Evolutionary conservation across 2,329 filamentous ascomycete species (phyloP), one percentile per base, ranked within the genome.

Genomic region (Aspergillus vadensis): DNA sequence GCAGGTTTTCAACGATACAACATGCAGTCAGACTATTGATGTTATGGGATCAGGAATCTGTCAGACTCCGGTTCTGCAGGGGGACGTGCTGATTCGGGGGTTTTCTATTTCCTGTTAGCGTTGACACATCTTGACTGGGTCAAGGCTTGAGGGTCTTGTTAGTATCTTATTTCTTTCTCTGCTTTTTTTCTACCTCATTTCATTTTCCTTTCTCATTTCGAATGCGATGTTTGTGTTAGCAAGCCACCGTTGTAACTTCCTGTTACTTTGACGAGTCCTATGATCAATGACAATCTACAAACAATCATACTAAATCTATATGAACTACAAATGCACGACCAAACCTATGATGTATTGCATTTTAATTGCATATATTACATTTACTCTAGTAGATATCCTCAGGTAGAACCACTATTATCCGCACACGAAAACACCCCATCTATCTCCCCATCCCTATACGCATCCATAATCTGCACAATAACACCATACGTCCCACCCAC

Each of bases 401-500:
- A 50, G 5, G n/a, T 50, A 27, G 60, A 57, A 21, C 62, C 56
- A 36, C 62, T 63, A 44, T 66, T 66, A 58, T 66, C 64, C 4
- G 60, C 60, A 23, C 63, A 65, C 12, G 58, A 61, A 56, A 65
- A 65, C 17, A 61, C 63, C 48, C 53, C 54, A 39, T 58, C 60
- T 17, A 63, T 59, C 30, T 48, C 43, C 21, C 64, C 64, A 36
- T 50, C 61, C 2, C 25, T 25, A 59, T 66, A 66, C 14, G 64
- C 63, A 39, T 62, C 52, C 21, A 61, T 41, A 48, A 66, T 65
- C 60, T 66, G 60, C n/a, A 63, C 48, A 25, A 63, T 55, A 21
- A 66, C 64, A 0, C 60, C 64, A 54, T 60, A 63, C 14, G 81
- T 83, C 0, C 81, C 82, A 1, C 78, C 81, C 23, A 82, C 72